Percentiles rank a stretch among this genome's conserved stretches.
These are phyloP conservation scores for Aspergillus unguis DNA, from an alignment of 2,329 filamentous ascomycete genomes.

Conservation along the genomic window DNA sequence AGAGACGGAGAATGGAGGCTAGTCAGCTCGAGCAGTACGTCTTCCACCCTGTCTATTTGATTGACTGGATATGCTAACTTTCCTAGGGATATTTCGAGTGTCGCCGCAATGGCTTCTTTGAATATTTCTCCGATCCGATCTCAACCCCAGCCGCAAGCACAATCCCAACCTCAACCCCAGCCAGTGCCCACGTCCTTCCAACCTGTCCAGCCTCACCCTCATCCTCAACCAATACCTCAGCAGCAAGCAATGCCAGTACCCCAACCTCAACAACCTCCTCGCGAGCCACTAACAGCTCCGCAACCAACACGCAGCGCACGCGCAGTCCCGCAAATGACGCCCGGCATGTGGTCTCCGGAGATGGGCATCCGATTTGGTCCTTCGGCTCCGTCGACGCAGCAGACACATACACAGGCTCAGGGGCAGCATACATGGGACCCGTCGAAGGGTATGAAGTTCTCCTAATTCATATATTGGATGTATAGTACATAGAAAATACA, in stretches of 20 bases:
- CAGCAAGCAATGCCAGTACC: constrained; percentile 31
- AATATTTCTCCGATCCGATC: constrained; percentile 43
- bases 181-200: not conserved
- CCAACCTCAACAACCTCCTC: constrained; percentile 24
- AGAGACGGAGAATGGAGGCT: constrained; percentile 76
- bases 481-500: not conserved
- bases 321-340: constrained; percentile 41
- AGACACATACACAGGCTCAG: constrained; percentile 29
- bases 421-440: constrained; percentile 57
- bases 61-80: constrained; percentile 4
- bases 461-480: constrained; percentile 18
- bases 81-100: constrained; percentile 53
- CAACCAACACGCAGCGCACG: constrained; percentile 49
- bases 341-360: constrained; percentile 72
- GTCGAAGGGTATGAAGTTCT: constrained; percentile 56
- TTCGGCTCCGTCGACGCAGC: constrained; percentile 23
- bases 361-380: constrained; percentile 74
- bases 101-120: constrained; percentile 55
- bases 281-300: constrained; percentile 45
- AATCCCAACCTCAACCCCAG: constrained; percentile 32
- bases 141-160: constrained; percentile 43
- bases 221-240: constrained; percentile 17
- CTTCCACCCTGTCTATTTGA: not conserved
- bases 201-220: constrained; percentile 30
- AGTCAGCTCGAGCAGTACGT: constrained; percentile 71